Conservation (phyloP, 1,139 yeast species). For the Protomyces arabidopsidicola region DNA sequence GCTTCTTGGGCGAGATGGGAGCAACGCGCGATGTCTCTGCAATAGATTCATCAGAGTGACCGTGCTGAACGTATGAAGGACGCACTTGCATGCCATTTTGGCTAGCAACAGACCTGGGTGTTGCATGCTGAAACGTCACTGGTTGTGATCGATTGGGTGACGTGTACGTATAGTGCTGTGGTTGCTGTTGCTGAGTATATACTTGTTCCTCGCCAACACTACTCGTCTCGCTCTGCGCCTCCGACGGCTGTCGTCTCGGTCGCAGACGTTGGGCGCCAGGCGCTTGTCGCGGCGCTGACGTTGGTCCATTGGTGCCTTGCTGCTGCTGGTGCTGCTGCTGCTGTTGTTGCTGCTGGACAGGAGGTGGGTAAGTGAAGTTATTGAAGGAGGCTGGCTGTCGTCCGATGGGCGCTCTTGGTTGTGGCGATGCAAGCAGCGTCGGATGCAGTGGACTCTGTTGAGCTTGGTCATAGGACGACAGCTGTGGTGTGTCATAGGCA, state of each 20-base stretch:
- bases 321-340: not conserved
- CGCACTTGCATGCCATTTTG: not conserved
- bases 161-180: not conserved
- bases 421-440: constrained; percentile 1
- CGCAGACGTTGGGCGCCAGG: not conserved
- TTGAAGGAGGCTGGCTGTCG: constrained; percentile 22
- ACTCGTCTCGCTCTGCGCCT: not conserved
- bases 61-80: not conserved
- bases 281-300: not conserved
- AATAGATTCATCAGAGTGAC: not conserved
- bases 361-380: constrained; percentile 16
- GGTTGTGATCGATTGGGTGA: not conserved
- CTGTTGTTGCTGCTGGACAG: not conserved
- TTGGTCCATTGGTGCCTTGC: not conserved
- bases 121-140: not conserved
- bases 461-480: not conserved
- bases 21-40: not conserved
- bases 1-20: not conserved
- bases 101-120: not conserved
- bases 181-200: not conserved
- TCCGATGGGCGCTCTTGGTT: not conserved
- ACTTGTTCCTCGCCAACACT: not conserved
- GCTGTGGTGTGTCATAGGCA: constrained; percentile 2
- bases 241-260: not conserved
- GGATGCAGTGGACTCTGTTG: not conserved